Evolutionary conservation across 768 basidiomycete genomes (phyloP).

Genomic region (Xerocomus brunneocitrinus): DNA sequence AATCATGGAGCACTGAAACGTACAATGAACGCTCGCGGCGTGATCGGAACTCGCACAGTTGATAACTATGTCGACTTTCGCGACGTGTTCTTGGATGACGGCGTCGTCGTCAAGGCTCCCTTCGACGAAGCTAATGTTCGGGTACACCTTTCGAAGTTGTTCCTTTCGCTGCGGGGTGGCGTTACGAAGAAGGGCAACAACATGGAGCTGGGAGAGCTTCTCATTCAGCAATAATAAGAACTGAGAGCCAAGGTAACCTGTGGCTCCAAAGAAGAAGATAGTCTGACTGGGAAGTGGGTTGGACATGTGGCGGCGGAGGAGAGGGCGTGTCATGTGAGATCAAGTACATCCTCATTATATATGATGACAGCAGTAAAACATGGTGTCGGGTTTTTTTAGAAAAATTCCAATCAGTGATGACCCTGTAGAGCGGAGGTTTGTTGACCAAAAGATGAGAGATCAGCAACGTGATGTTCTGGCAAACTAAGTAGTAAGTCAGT

Average conservation of each 20-base stretch:
- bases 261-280: constrained; percentile 42
- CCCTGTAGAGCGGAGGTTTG: not conserved
- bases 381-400: not conserved
- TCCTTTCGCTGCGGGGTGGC: constrained; percentile 28
- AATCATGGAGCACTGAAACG: constrained; percentile 1
- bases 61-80: constrained; percentile 37
- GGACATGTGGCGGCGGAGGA: constrained; percentile 8
- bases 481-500: not conserved
- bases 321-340: not conserved
- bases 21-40: constrained; percentile 31
- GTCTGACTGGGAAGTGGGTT: constrained; percentile 6
- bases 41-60: constrained; percentile 41
- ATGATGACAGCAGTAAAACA: constrained; percentile 1
- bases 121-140: constrained; percentile 34
- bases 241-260: constrained; percentile 41
- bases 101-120: constrained; percentile 36
- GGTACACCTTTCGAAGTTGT: constrained; percentile 30
- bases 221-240: constrained; percentile 33
- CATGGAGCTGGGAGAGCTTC: constrained; percentile 30
- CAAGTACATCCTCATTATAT: not conserved
- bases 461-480: not conserved
- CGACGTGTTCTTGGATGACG: constrained; percentile 33
- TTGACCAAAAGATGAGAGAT: constrained; percentile 3
- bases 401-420: constrained; percentile 1
- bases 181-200: constrained; percentile 37